Conservation (phyloP, 2,329 filamentous ascomycete genomes). For the Aspergillus sojae region DNA sequence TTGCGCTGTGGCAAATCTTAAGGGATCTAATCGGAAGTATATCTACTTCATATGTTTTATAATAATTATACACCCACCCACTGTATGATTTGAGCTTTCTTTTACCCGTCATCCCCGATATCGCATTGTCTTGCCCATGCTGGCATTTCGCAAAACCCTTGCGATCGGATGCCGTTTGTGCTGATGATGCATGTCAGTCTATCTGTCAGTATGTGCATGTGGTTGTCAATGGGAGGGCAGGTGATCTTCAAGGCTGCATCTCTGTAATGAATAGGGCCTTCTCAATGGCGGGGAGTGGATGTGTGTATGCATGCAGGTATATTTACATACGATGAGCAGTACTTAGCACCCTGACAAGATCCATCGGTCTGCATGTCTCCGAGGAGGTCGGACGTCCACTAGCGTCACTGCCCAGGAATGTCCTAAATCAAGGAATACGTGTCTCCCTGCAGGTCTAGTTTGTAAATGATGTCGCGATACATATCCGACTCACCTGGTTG, state of each 20-base stretch:
- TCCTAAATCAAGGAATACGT: slow-evolving; percentile 10
- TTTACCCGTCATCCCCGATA: neutral
- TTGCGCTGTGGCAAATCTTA: slow-evolving; percentile 4
- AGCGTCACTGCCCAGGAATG: slow-evolving; percentile 2
- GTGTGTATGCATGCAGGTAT: slow-evolving; percentile 15
- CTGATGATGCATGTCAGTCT: neutral
- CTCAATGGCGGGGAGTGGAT: slow-evolving; percentile 17
- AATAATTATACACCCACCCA: neutral
- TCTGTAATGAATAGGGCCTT: slow-evolving; percentile 22
- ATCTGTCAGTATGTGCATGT: slow-evolving; percentile 10
- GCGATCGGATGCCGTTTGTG: neutral
- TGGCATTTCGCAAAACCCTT: neutral
- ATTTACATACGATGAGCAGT: slow-evolving; percentile 1
- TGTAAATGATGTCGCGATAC: slow-evolving; percentile 4
- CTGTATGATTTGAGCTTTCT: neutral
- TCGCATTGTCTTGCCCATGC: neutral
- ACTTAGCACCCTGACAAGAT: neutral
- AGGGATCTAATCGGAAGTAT: slow-evolving; percentile 2
- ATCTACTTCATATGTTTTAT: neutral
- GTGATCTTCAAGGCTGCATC: slow-evolving; percentile 27
- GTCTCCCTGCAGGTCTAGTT: neutral
- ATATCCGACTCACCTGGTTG: neutral
- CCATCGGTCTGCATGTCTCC: slow-evolving; percentile 1
- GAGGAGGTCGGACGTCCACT: slow-evolving; percentile 1
- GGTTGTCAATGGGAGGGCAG: slow-evolving; percentile 13